Evolutionary conservation across 139 green algal species (phyloP).

Genomic region (Closterium sp.): DNA sequence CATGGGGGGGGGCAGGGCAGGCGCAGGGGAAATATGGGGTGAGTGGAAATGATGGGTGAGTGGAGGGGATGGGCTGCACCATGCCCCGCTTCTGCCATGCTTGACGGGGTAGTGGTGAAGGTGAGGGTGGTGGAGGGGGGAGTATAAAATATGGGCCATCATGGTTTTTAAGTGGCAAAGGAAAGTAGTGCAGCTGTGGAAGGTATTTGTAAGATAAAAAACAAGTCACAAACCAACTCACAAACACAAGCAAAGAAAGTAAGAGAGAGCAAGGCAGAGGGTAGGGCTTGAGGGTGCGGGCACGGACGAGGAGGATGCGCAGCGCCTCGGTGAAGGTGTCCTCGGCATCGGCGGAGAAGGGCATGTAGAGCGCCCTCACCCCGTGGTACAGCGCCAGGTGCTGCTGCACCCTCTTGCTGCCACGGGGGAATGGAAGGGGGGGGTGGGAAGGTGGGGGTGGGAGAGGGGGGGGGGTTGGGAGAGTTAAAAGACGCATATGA

Average conservation of each 20-base stretch:
- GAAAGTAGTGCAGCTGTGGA: neutral
- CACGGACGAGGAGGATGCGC: constrained; percentile 20
- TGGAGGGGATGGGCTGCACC: too few relatives aligned
- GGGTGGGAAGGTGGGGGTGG: neutral
- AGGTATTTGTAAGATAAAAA: too few relatives aligned
- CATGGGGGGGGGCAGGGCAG: too few relatives aligned
- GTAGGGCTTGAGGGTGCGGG: neutral
- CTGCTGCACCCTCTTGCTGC: constrained; percentile 68
- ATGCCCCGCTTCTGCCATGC: constrained; percentile 58
- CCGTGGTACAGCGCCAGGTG: constrained; percentile 81
- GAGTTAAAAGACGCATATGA: neutral
- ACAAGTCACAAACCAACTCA: too few relatives aligned
- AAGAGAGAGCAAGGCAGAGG: too few relatives aligned
- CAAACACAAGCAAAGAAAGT: too few relatives aligned
- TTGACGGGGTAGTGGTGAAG: too few relatives aligned
- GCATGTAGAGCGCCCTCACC: constrained; percentile 60
- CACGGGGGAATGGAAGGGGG: neutral
- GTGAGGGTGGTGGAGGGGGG: too few relatives aligned
- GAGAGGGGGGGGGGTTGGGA: neutral
- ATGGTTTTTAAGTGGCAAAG: too few relatives aligned
- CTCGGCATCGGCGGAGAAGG: constrained; percentile 61
- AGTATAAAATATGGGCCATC: too few relatives aligned
- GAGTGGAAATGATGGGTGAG: too few relatives aligned
- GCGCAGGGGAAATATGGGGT: too few relatives aligned
- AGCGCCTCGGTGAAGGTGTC: constrained; percentile 62